A percentile compares a stretch with the other conserved stretches of the same genome.
Conservation (phyloP, 164 flowering plant species). For the Taxillus chinensis region DNA sequence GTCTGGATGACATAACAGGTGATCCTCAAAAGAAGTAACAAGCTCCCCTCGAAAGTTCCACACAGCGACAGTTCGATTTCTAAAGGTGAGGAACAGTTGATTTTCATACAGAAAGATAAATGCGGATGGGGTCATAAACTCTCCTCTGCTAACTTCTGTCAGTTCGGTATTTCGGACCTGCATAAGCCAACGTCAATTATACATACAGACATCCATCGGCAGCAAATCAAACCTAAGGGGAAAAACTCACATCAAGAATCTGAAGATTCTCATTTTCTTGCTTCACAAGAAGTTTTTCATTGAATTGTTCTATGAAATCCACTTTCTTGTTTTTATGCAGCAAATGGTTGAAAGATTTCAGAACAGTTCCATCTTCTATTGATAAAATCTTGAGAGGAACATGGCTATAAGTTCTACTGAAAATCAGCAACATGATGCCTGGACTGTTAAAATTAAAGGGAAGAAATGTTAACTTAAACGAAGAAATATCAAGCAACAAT, state of each 20-base stretch:
- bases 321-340: conserved; percentile 88
- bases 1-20: conserved; percentile 91
- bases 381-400: conserved; percentile 84
- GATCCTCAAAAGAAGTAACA: conserved; percentile 97
- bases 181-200: conserved; percentile 5
- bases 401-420: conserved; percentile 40
- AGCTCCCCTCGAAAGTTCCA: conserved; percentile 98
- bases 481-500: background rate
- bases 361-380: conserved; percentile 90
- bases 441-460: conserved; percentile 38
- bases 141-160: conserved; percentile 74
- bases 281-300: conserved; percentile 74
- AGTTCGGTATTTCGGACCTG: conserved; percentile 76
- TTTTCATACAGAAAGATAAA: conserved; percentile 94
- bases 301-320: conserved; percentile 73
- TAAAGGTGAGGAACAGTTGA: conserved; percentile 82
- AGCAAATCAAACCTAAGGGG: background rate
- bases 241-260: conserved; percentile 56
- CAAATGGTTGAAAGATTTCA: conserved; percentile 73
- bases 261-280: conserved; percentile 76
- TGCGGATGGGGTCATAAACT: conserved; percentile 99
- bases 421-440: conserved; percentile 87
- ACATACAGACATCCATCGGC: background rate
- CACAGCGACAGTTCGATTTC: conserved; percentile 91
- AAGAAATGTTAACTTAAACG: background rate